Evolutionary conservation across 768 basidiomycete genomes (phyloP), one percentile per base, ranked within the genome.

Genomic region (Coprinopsis strossmayeri): DNA sequence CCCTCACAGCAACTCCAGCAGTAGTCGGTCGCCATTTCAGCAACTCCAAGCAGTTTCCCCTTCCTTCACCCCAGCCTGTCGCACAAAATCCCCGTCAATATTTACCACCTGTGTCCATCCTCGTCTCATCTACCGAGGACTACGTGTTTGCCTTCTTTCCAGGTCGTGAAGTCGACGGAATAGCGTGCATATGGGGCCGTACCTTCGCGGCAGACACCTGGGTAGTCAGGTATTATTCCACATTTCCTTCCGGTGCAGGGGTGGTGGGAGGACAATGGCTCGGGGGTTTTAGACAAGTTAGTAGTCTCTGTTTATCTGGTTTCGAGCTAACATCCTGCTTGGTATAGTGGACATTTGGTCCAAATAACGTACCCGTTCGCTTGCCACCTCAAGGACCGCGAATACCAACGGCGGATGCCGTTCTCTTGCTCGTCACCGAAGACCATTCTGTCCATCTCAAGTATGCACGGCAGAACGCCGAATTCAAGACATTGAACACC

Each of bases 71-170:
- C 0, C 53, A 68, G 11, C 74, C 69, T 13, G 63, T 87, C 37
- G 53, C 69, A n/a, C 61, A 67, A 18, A 65, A 74, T 0, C 67
- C 76, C 4, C 48, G 63, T 10, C 69, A 72, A 1, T 88, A 81
- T 59, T 73, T 76, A 15, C 78, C 86, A 5, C 80, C 86, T 0
- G 75, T 75, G 4, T 62, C 82, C 25, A 77, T 90, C 43, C 77
- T 78, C 5, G 71, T 79, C 17, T 75, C 80, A 3, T 72, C 82
- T 2, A 66, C 67, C 24, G 79, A 82, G 51, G 69, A 73, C 41
- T 84, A 76, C 79, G 59, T 90, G 3, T 88, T 87, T 57, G 86
- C 85, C 1, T 90, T 81, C 58, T 89, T 84, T 58, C 84, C 86
- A 10, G 71, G 81, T 34, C 66, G 67, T 25, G 73, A 72, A 21